Percentiles rank a stretch among this genome's conserved stretches.
Conservation (phyloP, 2,329 filamentous ascomycete genomes). For the Trichoderma semiorbis region DNA sequence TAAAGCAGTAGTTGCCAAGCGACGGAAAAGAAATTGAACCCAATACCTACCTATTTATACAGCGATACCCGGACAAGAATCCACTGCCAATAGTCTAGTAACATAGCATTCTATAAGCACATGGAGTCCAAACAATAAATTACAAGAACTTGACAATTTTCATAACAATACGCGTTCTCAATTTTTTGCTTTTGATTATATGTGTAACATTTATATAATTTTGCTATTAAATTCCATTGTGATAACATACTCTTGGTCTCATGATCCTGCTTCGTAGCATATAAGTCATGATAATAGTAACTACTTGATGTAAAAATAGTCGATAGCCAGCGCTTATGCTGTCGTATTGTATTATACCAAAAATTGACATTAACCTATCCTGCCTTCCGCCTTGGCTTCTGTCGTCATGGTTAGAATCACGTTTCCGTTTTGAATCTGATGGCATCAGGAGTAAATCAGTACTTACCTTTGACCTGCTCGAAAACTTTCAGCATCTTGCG, state of each 20-base stretch:
- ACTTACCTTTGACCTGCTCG: conserved; percentile 80
- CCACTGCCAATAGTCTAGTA: neutral
- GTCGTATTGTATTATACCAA: neutral
- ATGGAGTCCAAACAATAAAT: neutral
- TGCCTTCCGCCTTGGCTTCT: conserved; percentile 74
- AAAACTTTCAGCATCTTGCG: conserved; percentile 99
- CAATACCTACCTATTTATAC: neutral
- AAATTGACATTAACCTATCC: conserved; percentile 47
- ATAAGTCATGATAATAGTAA: neutral
- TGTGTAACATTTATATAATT: neutral
- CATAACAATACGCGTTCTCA: neutral
- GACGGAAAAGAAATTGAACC: conserved; percentile 27
- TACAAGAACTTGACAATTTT: neutral
- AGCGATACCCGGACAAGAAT: neutral
- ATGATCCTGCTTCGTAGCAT: conserved; percentile 1
- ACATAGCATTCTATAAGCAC: neutral
- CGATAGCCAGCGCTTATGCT: conserved; percentile 4
- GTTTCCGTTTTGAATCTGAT: neutral
- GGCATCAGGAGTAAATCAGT: neutral
- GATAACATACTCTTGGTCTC: conserved; percentile 5
- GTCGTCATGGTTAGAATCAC: conserved; percentile 23
- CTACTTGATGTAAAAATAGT: neutral
- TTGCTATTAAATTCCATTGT: neutral
- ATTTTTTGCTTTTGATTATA: neutral
- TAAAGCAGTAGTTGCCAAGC: conserved; percentile 63